Evolutionary conservation across 345 rosid genomes (phyloP), one percentile per base, ranked within the genome.

Genomic region (Salix arbutifolia): DNA sequence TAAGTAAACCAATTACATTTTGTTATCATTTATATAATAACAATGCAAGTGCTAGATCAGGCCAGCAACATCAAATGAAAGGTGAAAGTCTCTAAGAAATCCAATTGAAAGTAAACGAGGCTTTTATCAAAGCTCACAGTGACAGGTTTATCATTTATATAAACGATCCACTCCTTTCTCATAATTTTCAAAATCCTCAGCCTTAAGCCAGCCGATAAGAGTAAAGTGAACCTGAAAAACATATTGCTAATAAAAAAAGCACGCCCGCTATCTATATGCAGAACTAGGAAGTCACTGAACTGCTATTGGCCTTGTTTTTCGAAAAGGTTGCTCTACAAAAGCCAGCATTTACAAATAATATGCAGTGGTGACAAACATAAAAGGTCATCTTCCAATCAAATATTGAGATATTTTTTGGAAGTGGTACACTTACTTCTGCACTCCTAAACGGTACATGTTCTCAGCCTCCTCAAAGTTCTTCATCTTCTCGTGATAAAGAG

Each of bases 381-480:
- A 65, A n/a, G 26, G 13, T 56, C 28, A 23, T 56, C 62, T 35
- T 60, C 31, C 35, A 21, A 1, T 18, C 25, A 48, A 35, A 17
- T 33, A 53, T 4, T 48, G 56, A 76, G 40, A 66, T 30, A 19
- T 18, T 25, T 30, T 53, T 21, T 56, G 35, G 21, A 11, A 35
- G 14, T 10, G 21, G 44, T 9, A 58, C 65, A 73, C 96, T 87
- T 86, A 95, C 99, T 91, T 95, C 69, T 89, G 88, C 72, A 89
- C 90, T 5, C 97, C 97, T 70, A 88, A 80, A 81, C 85, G 88
- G 72, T 90, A 95, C 97, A 93, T 90, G 82, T 90, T 90, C 85
- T 95, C 97, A 73, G 97, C 96, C 74, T 91, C 97, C 42, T 89
- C 91, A 70, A 86, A 91, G 69, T 87, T 93, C 91, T 89, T 95